A percentile compares a stretch with the other conserved stretches of the same genome.
Conservation (phyloP, 139 green algal genomes). For the Chlamydomonas sp. region DNA sequence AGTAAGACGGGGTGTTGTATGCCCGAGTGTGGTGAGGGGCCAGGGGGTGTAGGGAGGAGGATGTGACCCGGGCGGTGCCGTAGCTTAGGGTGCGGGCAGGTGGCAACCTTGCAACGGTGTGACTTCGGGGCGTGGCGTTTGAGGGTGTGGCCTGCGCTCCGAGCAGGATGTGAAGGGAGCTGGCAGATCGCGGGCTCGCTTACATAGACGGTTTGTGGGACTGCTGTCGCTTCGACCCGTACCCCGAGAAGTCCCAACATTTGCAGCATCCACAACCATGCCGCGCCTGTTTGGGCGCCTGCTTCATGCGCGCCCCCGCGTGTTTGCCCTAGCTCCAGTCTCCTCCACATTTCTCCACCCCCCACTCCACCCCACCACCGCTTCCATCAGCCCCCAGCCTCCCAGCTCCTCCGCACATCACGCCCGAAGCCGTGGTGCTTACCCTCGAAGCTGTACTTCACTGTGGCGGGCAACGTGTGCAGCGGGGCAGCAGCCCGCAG, state of each 20-base stretch:
- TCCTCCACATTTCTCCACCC: too few species aligned
- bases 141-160: too few species aligned
- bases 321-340: too few species aligned
- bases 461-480: slow-evolving; percentile 12
- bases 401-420: background rate
- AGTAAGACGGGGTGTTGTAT: background rate
- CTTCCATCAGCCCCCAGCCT: background rate
- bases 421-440: background rate
- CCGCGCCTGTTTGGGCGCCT: background rate
- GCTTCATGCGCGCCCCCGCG: too few species aligned
- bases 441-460: slow-evolving; percentile 38
- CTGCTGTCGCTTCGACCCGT: too few species aligned
- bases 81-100: too few species aligned
- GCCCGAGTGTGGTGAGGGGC: background rate
- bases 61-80: background rate
- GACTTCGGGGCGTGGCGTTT: too few species aligned
- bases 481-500: background rate
- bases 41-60: background rate
- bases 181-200: too few species aligned
- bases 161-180: too few species aligned
- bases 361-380: background rate
- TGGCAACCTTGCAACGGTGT: too few species aligned
- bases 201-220: too few species aligned
- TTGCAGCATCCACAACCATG: background rate
- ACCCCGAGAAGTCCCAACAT: too few species aligned